These are phyloP conservation scores for Quercus phellos DNA, from an alignment of 331 rosid genomes.

Conservation along the genomic window DNA sequence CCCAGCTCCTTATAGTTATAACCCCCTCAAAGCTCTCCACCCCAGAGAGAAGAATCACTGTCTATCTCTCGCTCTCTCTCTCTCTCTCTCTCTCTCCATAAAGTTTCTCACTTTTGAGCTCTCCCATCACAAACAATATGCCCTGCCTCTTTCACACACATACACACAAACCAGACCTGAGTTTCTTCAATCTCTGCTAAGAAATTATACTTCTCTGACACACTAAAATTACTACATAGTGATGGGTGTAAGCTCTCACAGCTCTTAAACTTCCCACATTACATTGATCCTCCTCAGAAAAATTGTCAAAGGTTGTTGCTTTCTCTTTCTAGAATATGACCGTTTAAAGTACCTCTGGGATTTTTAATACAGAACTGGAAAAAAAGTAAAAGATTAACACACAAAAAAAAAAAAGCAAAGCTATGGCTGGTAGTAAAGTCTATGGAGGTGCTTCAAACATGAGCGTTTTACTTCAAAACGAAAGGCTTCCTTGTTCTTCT, in stretches of 20 bases:
- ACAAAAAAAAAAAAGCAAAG: not conserved
- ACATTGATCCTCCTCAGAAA: slow-evolving; percentile 23
- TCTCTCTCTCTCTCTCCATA: slow-evolving; percentile 22
- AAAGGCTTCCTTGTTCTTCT: slow-evolving; percentile 49
- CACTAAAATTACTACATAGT: slow-evolving; percentile 9
- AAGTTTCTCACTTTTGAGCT: slow-evolving; percentile 22
- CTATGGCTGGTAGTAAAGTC: slow-evolving; percentile 56
- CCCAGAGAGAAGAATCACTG: slow-evolving; percentile 41
- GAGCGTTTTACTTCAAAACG: slow-evolving; percentile 44
- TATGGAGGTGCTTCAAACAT: slow-evolving; percentile 42
- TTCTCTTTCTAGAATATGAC: slow-evolving; percentile 20
- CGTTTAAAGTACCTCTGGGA: slow-evolving; percentile 9
- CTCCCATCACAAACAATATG: slow-evolving; percentile 18
- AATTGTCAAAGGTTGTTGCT: not conserved
- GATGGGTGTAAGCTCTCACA: slow-evolving; percentile 35
- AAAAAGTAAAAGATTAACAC: not conserved
- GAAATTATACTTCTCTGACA: slow-evolving; percentile 30
- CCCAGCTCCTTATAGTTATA: slow-evolving; percentile 41
- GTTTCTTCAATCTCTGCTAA: slow-evolving; percentile 1
- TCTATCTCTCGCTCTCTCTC: slow-evolving; percentile 30
- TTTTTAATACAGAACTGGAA: not conserved
- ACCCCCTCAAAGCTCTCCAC: slow-evolving; percentile 41
- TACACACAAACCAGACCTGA: not conserved
- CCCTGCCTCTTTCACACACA: slow-evolving; percentile 3
- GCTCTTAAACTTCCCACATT: slow-evolving; percentile 48